Percentiles rank a stretch among this genome's conserved stretches.
Conservation (phyloP, 2,329 filamentous ascomycete genomes). For the Ceratocystis diversiconidia region DNA sequence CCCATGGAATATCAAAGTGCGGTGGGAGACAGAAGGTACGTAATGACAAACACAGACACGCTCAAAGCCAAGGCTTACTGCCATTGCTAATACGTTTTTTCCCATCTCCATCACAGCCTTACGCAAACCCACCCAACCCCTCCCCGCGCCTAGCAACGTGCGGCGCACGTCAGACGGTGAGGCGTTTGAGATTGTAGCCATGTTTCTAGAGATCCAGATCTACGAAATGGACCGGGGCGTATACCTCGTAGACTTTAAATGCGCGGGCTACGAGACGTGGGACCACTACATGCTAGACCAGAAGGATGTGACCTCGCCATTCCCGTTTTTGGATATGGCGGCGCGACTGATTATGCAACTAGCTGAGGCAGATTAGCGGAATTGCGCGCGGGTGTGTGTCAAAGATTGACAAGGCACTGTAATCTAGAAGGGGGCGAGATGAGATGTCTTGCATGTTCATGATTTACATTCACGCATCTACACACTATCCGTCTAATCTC, state of each 20-base stretch:
- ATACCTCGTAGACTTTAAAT: constrained; percentile 97
- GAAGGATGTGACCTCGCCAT: constrained; percentile 89
- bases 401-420: background rate
- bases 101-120: background rate
- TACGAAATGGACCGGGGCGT: constrained; percentile 87
- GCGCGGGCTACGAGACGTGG: constrained; percentile 78
- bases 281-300: constrained; percentile 67
- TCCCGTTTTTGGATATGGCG: constrained; percentile 89
- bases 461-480: too few relatives aligned
- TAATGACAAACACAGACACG: background rate
- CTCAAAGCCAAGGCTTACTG: background rate
- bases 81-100: background rate
- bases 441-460: background rate
- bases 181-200: constrained; percentile 54
- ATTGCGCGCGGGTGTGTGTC: background rate
- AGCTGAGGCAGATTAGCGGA: constrained; percentile 54
- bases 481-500: too few relatives aligned
- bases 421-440: too few relatives aligned
- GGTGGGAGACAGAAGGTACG: constrained; percentile 73
- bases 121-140: constrained; percentile 14
- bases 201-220: constrained; percentile 91
- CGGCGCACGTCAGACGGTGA: constrained; percentile 26
- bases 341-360: constrained; percentile 86
- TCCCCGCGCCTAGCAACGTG: constrained; percentile 7
- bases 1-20: constrained; percentile 85